Evolutionary conservation across 2,329 filamentous ascomycete genomes (phyloP).

Genomic region (Colletotrichum melonis): DNA sequence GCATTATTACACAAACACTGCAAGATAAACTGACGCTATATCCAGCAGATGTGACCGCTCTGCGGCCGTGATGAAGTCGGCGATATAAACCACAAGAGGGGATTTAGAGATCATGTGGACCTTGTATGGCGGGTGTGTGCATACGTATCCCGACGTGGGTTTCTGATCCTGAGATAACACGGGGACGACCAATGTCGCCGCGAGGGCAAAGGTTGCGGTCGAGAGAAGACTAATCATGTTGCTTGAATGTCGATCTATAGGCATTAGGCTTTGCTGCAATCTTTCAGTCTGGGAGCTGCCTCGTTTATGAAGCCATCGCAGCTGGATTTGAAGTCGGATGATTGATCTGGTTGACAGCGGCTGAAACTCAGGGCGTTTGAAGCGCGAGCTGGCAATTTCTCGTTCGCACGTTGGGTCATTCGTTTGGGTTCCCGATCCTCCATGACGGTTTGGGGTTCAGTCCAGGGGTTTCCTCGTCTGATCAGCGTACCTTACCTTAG

Average conservation of each 20-base stretch:
- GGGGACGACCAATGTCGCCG: background rate
- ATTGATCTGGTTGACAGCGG: background rate
- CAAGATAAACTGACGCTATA: conserved; percentile 49
- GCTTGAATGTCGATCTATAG: no score
- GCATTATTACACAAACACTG: no score
- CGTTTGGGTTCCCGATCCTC: background rate
- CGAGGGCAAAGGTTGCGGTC: background rate
- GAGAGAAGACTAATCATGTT: background rate
- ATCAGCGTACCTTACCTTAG: conserved; percentile 6
- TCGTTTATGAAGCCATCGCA: conserved; percentile 1
- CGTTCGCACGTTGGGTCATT: no score
- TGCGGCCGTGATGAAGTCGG: conserved; percentile 54
- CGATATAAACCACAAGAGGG: conserved; percentile 61
- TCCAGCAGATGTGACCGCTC: conserved; percentile 56
- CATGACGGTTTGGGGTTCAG: background rate
- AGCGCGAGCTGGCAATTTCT: background rate
- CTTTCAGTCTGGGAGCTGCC: background rate
- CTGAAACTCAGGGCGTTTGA: conserved; percentile 26
- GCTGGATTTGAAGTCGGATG: background rate
- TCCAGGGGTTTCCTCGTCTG: conserved; percentile 30
- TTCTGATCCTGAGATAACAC: conserved; percentile 4
- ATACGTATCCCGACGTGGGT: conserved; percentile 35
- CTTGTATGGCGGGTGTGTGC: conserved; percentile 50
- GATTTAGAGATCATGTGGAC: conserved; percentile 58
- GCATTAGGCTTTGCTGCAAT: background rate